These are phyloP conservation scores for Canavalia gladiata DNA, from an alignment of 306 rosid species.

Conservation along the genomic window DNA sequence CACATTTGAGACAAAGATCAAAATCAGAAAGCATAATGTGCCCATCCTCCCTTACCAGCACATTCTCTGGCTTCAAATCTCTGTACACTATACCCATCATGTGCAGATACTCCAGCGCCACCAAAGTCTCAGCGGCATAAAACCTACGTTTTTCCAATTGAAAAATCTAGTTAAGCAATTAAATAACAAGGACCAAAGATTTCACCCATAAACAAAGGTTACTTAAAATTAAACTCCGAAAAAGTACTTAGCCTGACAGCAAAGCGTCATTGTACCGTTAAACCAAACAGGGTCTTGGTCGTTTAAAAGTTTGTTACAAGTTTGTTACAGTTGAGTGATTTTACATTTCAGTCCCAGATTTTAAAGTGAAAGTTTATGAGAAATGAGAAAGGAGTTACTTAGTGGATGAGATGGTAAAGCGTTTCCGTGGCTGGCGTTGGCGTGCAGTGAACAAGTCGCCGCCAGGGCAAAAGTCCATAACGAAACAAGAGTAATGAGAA, in stretches of 20 bases:
- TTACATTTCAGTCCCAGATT: too few species aligned
- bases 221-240: neutral
- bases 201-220: too few species aligned
- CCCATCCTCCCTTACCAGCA: conserved; percentile 90
- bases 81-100: conserved; percentile 99
- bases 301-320: too few species aligned
- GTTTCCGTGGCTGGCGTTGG: conserved; percentile 75
- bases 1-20: conserved; percentile 93
- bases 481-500: conserved; percentile 92
- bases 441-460: conserved; percentile 90
- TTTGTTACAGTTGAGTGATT: too few species aligned
- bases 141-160: conserved; percentile 57
- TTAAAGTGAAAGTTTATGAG: too few species aligned
- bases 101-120: conserved; percentile 93
- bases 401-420: conserved; percentile 74
- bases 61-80: conserved; percentile 96
- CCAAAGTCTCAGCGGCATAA: conserved; percentile 88
- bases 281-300: too few species aligned
- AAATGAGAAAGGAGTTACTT: conserved; percentile 56
- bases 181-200: too few species aligned
- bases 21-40: conserved; percentile 97
- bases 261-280: too few species aligned
- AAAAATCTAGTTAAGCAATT: too few species aligned
- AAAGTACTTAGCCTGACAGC: too few species aligned
- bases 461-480: conserved; percentile 99